phyloP scores from a whole-genome alignment of 495 filamentous ascomycete genomes.

The Aspergillus leporis region DNA sequence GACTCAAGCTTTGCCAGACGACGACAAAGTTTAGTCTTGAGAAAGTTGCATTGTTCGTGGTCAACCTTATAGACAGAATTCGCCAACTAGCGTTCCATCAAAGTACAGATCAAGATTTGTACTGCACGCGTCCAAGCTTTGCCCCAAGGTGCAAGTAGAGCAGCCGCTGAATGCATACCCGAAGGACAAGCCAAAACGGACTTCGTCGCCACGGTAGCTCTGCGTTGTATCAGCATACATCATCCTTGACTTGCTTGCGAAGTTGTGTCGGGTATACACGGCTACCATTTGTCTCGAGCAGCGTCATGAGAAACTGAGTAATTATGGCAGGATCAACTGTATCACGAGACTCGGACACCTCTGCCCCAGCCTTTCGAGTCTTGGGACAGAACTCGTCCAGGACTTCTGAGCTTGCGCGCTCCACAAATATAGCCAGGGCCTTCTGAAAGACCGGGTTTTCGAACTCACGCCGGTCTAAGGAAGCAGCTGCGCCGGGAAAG shows the following conservation, averaged over 20 bases:
- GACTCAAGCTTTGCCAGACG: slow-evolving; percentile 60
- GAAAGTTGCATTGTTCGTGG: slow-evolving; percentile 33
- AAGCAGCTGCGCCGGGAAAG: slow-evolving; percentile 43
- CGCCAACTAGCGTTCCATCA: slow-evolving; percentile 45
- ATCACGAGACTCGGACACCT: slow-evolving; percentile 53
- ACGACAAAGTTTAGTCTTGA: slow-evolving; percentile 58
- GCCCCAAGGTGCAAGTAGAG: slow-evolving; percentile 45
- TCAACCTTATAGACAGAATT: slow-evolving; percentile 29
- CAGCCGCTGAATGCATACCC: slow-evolving; percentile 53
- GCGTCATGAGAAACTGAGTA: slow-evolving; percentile 54
- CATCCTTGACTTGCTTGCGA: slow-evolving; percentile 60
- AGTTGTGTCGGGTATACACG: slow-evolving; percentile 30
- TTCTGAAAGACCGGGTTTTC: slow-evolving; percentile 45
- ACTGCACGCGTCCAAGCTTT: slow-evolving; percentile 48
- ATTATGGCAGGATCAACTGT: slow-evolving; percentile 55
- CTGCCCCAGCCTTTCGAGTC: slow-evolving; percentile 48
- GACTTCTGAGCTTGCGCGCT: slow-evolving; percentile 57
- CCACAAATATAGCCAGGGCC: slow-evolving; percentile 53
- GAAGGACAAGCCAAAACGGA: slow-evolving; percentile 59
- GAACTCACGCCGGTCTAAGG: slow-evolving; percentile 38
- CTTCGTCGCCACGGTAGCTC: slow-evolving; percentile 57
- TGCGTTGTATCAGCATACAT: slow-evolving; percentile 48
- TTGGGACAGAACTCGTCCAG: slow-evolving; percentile 52
- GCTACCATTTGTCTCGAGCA: slow-evolving; percentile 55
- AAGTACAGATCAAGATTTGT: slow-evolving; percentile 56